Percentiles rank a stretch among this genome's conserved stretches.
These are phyloP conservation scores for Rhizopus arrhizus DNA, from an alignment of 371 early-diverging fungal species.

Conservation along the genomic window DNA sequence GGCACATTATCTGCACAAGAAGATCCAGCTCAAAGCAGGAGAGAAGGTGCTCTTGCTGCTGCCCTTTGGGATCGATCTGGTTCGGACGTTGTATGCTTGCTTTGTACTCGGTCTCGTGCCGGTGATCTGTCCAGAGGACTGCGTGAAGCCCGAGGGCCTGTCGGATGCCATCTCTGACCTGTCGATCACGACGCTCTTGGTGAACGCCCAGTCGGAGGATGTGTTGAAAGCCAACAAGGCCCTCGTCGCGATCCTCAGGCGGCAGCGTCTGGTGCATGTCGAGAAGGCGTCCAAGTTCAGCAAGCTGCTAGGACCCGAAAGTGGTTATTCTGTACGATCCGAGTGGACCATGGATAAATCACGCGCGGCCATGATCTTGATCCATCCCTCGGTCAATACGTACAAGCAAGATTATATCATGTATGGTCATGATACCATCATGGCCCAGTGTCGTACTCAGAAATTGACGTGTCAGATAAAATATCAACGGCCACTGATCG, in stretches of 20 bases:
- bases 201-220: constrained; percentile 71
- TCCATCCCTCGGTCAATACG: constrained; percentile 41
- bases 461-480: constrained; percentile 73
- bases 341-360: constrained; percentile 34
- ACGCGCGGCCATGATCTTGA: constrained; percentile 55
- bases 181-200: constrained; percentile 57
- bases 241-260: constrained; percentile 27
- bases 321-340: constrained; percentile 44
- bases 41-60: constrained; percentile 69
- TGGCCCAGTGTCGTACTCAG: constrained; percentile 76
- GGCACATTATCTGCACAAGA: constrained; percentile 66
- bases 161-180: constrained; percentile 65
- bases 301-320: constrained; percentile 57
- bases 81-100: constrained; percentile 77
- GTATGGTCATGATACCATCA: constrained; percentile 63
- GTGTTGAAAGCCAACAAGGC: constrained; percentile 58
- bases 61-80: constrained; percentile 74
- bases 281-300: constrained; percentile 55
- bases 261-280: constrained; percentile 21
- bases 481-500: constrained; percentile 61
- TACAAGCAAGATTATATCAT: constrained; percentile 53
- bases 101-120: constrained; percentile 77
- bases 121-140: constrained; percentile 56
- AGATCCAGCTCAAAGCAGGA: constrained; percentile 50
- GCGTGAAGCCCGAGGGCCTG: constrained; percentile 47